Base-by-base conservation (phyloP, 345 rosid genomes). In the Sonneratia caseolaris region DNA sequence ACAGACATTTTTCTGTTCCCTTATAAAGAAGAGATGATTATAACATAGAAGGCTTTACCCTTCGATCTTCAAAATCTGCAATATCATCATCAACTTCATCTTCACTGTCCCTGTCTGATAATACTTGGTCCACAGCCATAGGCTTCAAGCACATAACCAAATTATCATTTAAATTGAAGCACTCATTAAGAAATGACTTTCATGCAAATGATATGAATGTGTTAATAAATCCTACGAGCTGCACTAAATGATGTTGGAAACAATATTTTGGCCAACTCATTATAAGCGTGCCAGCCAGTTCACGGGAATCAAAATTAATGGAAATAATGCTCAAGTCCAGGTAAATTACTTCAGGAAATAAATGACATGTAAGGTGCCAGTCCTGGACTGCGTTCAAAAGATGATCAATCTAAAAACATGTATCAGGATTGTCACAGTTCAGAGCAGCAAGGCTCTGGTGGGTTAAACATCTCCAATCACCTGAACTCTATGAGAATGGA, bases 401-500 rank as follows among this genome's bases (percentile, higher is more conserved):
- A 10, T 57, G 35, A 57, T 21, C 9, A 57, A 57, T n/a, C 64
- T 57, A 24, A 57, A 57, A 21, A 10, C 64, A 57, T 8, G 27
- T 19, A 57, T 42, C 1, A 24, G 32, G 24, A 72, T 24, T 47
- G n/a, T 22, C 12, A 27, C 11, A 57, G 64, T 24, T 53, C 32
- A 37, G n/a, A 71, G 57, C 64, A 19, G 38, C 40, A 42, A 49
- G 66, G 73, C 37, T 36, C 32, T 53, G 65, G 71, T 15, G 22
- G 37, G 55, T 51, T 37, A 12, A 66, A 47, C 3, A 42, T 64
- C 37, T 71, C 43, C 38, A 78, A 40, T 86, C 79, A 95, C 99
- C 96, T 96, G 99, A 80, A 89, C 91, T 81, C 89, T 86, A 84
- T 89, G 99, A 27, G 98, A 96, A 77, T 96, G 99, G 81, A 84